Evolutionary conservation across 2,329 filamentous ascomycete genomes (phyloP).

Genomic region (Phaeosphaeriaceae sp.): DNA sequence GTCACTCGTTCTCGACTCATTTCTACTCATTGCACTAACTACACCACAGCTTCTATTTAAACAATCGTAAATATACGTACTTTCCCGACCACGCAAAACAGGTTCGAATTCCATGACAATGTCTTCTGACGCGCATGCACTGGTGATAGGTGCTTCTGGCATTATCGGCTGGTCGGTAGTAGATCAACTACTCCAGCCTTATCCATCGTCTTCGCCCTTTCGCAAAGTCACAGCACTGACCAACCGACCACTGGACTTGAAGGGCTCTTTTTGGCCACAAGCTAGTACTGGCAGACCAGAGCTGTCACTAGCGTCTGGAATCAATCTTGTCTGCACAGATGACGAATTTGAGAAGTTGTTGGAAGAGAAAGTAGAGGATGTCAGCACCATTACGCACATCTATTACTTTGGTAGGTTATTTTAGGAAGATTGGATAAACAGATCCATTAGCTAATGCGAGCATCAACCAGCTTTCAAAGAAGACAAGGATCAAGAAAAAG

Average conservation of each 20-base stretch:
- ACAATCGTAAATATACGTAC: background rate
- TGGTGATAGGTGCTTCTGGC: conserved; percentile 51
- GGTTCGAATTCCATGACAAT: background rate
- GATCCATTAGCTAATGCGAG: background rate
- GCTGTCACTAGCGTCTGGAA: conserved; percentile 41
- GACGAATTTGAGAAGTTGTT: conserved; percentile 29
- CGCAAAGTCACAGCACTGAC: conserved; percentile 47
- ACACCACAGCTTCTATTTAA: too few relatives aligned
- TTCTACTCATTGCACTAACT: background rate
- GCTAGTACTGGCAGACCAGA: conserved; percentile 13
- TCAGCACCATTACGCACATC: conserved; percentile 44
- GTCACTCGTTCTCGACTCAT: background rate
- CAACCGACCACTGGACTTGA: conserved; percentile 44
- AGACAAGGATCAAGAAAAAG: conserved; percentile 10
- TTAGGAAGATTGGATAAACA: too few relatives aligned
- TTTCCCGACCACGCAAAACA: background rate
- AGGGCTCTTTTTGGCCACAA: conserved; percentile 46
- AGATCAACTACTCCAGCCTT: conserved; percentile 44
- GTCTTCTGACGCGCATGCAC: conserved; percentile 34
- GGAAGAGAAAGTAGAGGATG: conserved; percentile 31
- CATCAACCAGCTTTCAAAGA: conserved; percentile 24
- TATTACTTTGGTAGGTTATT: conserved; percentile 47
- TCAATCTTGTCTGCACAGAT: conserved; percentile 38
- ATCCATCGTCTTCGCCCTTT: conserved; percentile 41
- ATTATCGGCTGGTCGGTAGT: conserved; percentile 52